Percentiles rank a stretch among this genome's conserved stretches.
phyloP scores from a whole-genome alignment of 2,329 filamentous ascomycete species.

The Aspergillus cejpii region DNA sequence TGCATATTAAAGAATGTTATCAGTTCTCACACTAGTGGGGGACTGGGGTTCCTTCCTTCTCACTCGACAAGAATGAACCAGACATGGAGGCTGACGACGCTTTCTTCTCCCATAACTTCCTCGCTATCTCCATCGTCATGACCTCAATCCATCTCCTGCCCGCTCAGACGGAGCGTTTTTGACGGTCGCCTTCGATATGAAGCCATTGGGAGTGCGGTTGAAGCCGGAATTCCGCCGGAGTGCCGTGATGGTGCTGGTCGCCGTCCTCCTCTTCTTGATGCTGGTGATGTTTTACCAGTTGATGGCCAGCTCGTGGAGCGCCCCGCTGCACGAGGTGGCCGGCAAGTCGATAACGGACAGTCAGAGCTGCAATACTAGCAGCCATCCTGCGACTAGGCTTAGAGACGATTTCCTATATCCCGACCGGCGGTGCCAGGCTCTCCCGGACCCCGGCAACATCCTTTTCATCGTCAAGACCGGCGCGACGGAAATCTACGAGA shows the following conservation, averaged over 20 bases:
- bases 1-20: background rate
- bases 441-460: slow-evolving; percentile 44
- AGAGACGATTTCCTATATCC: background rate
- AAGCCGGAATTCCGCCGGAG: background rate
- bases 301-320: background rate
- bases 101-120: too few species aligned
- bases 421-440: slow-evolving; percentile 33
- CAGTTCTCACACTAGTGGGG: too few species aligned
- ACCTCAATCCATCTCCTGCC: background rate
- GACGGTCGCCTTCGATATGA: background rate
- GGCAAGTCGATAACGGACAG: background rate
- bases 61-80: background rate
- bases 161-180: background rate
- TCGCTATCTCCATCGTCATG: background rate
- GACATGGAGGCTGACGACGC: too few species aligned
- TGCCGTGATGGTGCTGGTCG: background rate
- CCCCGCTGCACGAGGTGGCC: background rate
- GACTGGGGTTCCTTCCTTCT: background rate
- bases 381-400: background rate
- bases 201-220: background rate
- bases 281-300: background rate
- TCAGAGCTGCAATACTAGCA: background rate
- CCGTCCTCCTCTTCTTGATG: background rate
- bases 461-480: slow-evolving; percentile 54
- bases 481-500: slow-evolving; percentile 49